Evolutionary conservation across 2,329 filamentous ascomycete genomes (phyloP), one percentile per base, ranked within the genome.

Genomic region (Reticulascus tulasneorum): DNA sequence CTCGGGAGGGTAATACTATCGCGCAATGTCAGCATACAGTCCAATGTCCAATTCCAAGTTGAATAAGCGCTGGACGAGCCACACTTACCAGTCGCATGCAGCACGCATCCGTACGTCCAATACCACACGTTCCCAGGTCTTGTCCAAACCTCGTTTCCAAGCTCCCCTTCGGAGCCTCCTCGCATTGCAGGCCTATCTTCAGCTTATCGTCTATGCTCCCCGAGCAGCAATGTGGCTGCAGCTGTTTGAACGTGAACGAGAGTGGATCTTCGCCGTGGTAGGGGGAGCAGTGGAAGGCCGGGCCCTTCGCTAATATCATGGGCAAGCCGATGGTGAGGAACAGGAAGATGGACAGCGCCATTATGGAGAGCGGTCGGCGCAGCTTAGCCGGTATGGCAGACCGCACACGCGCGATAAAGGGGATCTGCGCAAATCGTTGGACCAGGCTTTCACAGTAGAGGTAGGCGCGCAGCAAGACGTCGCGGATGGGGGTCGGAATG

Each of bases 91-190:
- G 6, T 11, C 31, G 42, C 42, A 44, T 44, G 12, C 42, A 44
- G 25, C 42, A 44, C 7, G 42, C 38, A n/a, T 42, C 38, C 13
- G 13, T 20, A 34, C 35, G 35, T 19, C 42, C 42, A 13, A 16
- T 38, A n/a, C 21, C 38, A 17, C 42, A 44, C 8, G 42, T 42
- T 10, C 38, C 38, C 38, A 44, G 19, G 4, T 38, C 34, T n/a
- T 44, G 42, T 5, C 42, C 42, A 22, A 42, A 42, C 27, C 33
- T 44, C 27, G 42, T 44, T 32, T 38, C 38, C 30, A 34, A 38
- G 15, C 33, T 29, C 18, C 38, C 42, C 11, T 38, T 32, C 6
- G 34, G 32, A 7, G 42, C 42, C 23, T 20, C 19, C 23, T 38
- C 34, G 24, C 42, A 44, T 2, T 38, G 9, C 10, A 19, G 33